Conservation (phyloP, 2,329 filamentous ascomycete genomes). For the Scleromitrula shiraiana region DNA sequence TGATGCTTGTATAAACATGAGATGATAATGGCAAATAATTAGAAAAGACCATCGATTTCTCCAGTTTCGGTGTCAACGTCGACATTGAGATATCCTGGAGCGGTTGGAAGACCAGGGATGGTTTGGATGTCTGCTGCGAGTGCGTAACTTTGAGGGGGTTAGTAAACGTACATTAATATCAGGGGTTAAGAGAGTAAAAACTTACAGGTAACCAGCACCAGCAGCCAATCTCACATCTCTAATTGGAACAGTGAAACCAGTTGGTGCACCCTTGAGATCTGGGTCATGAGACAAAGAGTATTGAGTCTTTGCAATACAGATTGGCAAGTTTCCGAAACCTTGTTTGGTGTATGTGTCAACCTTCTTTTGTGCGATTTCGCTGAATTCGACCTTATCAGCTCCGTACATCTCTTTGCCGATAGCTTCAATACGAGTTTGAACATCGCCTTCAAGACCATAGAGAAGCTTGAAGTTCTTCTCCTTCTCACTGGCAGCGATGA, state of each 20-base stretch:
- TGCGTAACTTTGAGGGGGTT: conserved; percentile 57
- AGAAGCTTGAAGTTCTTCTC: conserved; percentile 82
- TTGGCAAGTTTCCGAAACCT: conserved; percentile 85
- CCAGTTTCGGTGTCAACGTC: conserved; percentile 78
- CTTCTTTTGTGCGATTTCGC: conserved; percentile 90
- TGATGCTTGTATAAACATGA: background rate
- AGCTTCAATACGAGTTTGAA: conserved; percentile 82
- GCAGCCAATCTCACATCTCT: conserved; percentile 89
- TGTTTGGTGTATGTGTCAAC: conserved; percentile 90
- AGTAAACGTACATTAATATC: conserved; percentile 24
- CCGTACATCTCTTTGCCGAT: conserved; percentile 96
- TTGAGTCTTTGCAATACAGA: conserved; percentile 97
- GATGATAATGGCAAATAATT: conserved; percentile 28
- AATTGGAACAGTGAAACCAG: conserved; percentile 90
- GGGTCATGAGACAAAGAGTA: conserved; percentile 94
- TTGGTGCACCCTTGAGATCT: conserved; percentile 87
- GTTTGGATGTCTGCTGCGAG: conserved; percentile 97
- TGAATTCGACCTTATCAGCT: conserved; percentile 82
- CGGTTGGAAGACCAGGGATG: conserved; percentile 90
- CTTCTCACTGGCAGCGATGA: conserved; percentile 75
- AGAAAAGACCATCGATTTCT: conserved; percentile 85
- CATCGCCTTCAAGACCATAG: conserved; percentile 69
- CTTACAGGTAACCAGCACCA: conserved; percentile 84
- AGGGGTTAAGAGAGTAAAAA: conserved; percentile 15
- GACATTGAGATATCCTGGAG: conserved; percentile 91